Conservation (phyloP, 306 rosid species). For the Ziziphus jujuba region DNA sequence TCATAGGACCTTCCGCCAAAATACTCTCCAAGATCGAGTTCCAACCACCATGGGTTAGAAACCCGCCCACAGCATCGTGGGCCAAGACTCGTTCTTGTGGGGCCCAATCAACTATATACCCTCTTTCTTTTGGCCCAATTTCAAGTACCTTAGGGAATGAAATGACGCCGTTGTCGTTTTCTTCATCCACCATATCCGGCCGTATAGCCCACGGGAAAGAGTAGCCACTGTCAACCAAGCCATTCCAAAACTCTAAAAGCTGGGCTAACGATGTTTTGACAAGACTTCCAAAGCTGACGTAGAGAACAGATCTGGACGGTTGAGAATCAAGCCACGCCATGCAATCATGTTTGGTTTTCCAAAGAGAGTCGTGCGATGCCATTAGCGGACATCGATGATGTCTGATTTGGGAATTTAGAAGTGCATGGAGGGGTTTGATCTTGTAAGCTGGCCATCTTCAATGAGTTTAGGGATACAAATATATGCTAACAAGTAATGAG, state of each 20-base stretch:
- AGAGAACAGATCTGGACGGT: conserved; percentile 15
- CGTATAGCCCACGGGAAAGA: neutral
- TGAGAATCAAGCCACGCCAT: conserved; percentile 9
- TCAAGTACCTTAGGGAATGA: conserved; percentile 7
- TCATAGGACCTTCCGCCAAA: no score
- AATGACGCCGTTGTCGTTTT: neutral
- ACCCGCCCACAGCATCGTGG: no score
- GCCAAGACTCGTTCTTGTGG: no score
- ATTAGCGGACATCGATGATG: neutral
- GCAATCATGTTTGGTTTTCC: neutral
- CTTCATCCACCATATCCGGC: conserved; percentile 5
- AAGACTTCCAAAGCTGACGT: conserved; percentile 7
- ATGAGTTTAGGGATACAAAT: neutral
- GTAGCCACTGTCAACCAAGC: conserved; percentile 11
- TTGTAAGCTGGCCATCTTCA: conserved; percentile 13
- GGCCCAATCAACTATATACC: no score
- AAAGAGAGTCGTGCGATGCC: neutral
- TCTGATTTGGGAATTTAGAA: neutral
- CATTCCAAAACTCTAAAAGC: conserved; percentile 31
- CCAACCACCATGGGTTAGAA: no score
- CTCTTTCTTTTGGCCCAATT: no score
- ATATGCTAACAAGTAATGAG: neutral
- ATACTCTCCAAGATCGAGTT: no score
- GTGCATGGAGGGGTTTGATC: no score
- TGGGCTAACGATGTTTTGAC: conserved; percentile 2